Conservation (phyloP, 2,329 filamentous ascomycete species). For the Exophiala oligosperma region DNA sequence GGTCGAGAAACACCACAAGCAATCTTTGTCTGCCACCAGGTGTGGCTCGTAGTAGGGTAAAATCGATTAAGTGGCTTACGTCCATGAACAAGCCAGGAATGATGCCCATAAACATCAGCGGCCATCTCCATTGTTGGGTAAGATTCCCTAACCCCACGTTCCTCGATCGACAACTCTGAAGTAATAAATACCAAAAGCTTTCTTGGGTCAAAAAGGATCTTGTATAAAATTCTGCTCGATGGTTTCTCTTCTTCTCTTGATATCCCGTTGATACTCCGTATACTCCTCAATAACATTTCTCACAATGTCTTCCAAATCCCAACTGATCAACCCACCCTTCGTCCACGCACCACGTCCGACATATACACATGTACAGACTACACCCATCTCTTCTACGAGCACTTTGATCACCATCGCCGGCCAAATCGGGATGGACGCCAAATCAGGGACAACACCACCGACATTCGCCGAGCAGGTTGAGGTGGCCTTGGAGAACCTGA, state of each 20-base stretch:
- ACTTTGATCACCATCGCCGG: constrained; percentile 19
- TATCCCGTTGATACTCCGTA: too few relatives aligned
- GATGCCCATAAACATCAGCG: too few relatives aligned
- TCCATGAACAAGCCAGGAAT: too few relatives aligned
- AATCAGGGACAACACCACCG: not conserved
- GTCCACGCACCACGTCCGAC: constrained; percentile 15
- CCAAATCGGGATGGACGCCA: constrained; percentile 15
- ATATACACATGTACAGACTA: constrained; percentile 17
- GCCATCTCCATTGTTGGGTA: not conserved
- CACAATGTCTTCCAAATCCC: constrained; percentile 11
- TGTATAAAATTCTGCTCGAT: too few relatives aligned
- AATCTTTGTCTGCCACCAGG: too few relatives aligned
- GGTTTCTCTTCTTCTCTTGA: too few relatives aligned
- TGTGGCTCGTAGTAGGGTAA: too few relatives aligned
- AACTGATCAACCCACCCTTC: constrained; percentile 18
- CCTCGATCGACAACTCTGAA: too few relatives aligned
- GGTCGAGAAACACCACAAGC: too few relatives aligned
- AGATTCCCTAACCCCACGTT: too few relatives aligned
- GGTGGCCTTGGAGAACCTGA: constrained; percentile 19
- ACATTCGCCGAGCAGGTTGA: constrained; percentile 18
- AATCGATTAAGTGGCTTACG: too few relatives aligned
- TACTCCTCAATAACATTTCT: not conserved
- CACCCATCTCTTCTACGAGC: constrained; percentile 12
- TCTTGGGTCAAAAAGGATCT: too few relatives aligned
- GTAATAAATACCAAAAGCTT: not conserved